Conservation (phyloP, 805 yeast genomes). For the Osmozyma mogii region DNA sequence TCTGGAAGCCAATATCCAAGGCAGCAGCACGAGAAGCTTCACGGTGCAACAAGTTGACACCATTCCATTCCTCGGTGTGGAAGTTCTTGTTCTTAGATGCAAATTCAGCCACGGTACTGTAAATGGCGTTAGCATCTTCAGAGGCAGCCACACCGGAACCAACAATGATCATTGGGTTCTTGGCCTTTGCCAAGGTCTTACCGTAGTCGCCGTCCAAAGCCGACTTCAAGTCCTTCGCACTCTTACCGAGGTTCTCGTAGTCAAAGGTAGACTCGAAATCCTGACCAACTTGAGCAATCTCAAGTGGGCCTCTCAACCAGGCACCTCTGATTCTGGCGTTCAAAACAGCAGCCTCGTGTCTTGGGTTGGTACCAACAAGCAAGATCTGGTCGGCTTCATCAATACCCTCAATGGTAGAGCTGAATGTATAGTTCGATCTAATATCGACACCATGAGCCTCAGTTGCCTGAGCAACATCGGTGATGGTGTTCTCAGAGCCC, state of each 20-base stretch:
- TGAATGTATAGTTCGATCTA: constrained; percentile 74
- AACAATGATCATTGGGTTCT: constrained; percentile 68
- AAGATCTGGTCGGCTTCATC: constrained; percentile 78
- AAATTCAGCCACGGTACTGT: constrained; percentile 53
- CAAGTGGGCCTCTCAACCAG: constrained; percentile 64
- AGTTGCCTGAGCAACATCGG: constrained; percentile 56
- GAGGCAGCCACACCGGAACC: constrained; percentile 75
- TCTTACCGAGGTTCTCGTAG: constrained; percentile 53
- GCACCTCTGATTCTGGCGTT: constrained; percentile 76
- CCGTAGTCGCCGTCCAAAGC: constrained; percentile 69
- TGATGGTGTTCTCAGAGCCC: constrained; percentile 73
- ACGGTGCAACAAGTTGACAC: constrained; percentile 71
- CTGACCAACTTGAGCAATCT: constrained; percentile 69
- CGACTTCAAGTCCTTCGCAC: constrained; percentile 44
- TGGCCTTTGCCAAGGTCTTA: constrained; percentile 54
- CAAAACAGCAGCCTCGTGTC: constrained; percentile 84
- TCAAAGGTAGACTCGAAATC: constrained; percentile 71
- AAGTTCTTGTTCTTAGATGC: constrained; percentile 48
- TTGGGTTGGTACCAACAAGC: constrained; percentile 79
- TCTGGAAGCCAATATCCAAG: constrained; percentile 71
- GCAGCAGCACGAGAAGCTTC: constrained; percentile 87
- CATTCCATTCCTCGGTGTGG: constrained; percentile 72
- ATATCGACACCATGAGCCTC: constrained; percentile 61
- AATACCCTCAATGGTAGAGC: constrained; percentile 69
- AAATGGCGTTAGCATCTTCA: constrained; percentile 54